phyloP scores from a whole-genome alignment of 345 rosid species.

The Populus simonii region DNA sequence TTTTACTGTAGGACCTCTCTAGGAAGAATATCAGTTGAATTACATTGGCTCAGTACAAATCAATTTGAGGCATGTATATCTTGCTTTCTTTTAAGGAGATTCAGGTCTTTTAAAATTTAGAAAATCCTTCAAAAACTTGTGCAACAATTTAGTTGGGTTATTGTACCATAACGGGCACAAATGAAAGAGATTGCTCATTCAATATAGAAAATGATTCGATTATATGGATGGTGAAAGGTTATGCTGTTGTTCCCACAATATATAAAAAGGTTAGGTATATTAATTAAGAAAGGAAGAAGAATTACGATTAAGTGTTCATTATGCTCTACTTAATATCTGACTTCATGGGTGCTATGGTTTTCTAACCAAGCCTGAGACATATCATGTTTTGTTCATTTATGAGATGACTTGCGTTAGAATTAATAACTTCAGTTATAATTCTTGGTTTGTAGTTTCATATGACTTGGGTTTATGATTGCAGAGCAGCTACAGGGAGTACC shows the following conservation, averaged over 20 bases:
- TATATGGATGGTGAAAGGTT: background rate
- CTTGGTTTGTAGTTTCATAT: background rate
- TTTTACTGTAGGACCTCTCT: too few relatives aligned
- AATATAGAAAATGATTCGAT: background rate
- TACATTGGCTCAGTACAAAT: too few relatives aligned
- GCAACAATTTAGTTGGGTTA: background rate
- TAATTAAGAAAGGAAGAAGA: background rate
- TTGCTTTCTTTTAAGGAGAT: too few relatives aligned
- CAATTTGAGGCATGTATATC: background rate
- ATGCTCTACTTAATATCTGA: background rate
- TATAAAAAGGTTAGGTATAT: background rate
- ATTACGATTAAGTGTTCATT: background rate
- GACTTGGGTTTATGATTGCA: slow-evolving; percentile 22
- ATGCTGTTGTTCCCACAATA: background rate
- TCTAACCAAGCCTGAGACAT: background rate
- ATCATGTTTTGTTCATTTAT: background rate
- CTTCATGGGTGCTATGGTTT: background rate
- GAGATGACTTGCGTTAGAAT: background rate
- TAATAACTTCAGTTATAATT: background rate
- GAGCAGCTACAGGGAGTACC: slow-evolving; percentile 87
- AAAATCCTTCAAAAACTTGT: too few relatives aligned
- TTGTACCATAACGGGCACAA: background rate
- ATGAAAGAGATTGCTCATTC: background rate
- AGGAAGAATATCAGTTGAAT: too few relatives aligned
- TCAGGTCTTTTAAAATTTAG: too few relatives aligned